phyloP scores from a whole-genome alignment of 225 moss, liverwort and hornwort genomes.

The Asterella californica region DNA sequence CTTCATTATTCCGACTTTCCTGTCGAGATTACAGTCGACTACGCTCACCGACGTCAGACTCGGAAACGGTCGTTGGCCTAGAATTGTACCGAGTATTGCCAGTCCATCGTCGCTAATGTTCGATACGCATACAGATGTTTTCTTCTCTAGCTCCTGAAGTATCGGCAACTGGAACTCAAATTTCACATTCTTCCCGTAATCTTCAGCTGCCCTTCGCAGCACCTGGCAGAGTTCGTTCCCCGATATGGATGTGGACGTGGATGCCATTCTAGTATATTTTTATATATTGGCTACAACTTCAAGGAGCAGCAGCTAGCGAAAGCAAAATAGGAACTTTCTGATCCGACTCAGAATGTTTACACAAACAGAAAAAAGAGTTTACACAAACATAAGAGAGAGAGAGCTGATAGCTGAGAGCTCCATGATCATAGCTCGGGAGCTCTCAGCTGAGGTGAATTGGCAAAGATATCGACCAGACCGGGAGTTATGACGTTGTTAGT shows the following conservation, averaged over 20 bases:
- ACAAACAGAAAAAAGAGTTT: not conserved
- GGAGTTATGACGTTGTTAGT: not conserved
- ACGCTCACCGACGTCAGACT: slow-evolving; percentile 2
- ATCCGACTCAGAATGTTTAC: not conserved
- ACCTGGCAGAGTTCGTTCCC: not conserved
- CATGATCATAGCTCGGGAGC: not conserved
- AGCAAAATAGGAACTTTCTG: not conserved
- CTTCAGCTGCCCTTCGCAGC: slow-evolving; percentile 8
- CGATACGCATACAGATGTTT: not conserved
- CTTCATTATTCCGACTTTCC: not conserved
- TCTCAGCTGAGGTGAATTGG: not conserved
- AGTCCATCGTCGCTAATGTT: slow-evolving; percentile 3
- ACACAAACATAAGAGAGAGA: not conserved
- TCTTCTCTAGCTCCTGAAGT: slow-evolving; percentile 7
- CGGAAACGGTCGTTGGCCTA: slow-evolving; percentile 11
- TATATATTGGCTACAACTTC: not conserved
- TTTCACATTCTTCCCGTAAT: slow-evolving; percentile 14
- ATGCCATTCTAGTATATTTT: slow-evolving; percentile 1
- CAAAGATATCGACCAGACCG: not conserved
- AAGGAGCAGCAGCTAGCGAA: not conserved
- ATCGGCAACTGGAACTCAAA: slow-evolving; percentile 4
- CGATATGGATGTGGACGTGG: not conserved
- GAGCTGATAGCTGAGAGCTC: slow-evolving; percentile 7
- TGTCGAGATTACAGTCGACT: not conserved
- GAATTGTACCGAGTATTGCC: slow-evolving; percentile 2